Percentiles rank a stretch among this genome's conserved stretches.
Conservation (phyloP, 192 early-diverging fungal genomes). For the Helicostylum pulchrum region DNA sequence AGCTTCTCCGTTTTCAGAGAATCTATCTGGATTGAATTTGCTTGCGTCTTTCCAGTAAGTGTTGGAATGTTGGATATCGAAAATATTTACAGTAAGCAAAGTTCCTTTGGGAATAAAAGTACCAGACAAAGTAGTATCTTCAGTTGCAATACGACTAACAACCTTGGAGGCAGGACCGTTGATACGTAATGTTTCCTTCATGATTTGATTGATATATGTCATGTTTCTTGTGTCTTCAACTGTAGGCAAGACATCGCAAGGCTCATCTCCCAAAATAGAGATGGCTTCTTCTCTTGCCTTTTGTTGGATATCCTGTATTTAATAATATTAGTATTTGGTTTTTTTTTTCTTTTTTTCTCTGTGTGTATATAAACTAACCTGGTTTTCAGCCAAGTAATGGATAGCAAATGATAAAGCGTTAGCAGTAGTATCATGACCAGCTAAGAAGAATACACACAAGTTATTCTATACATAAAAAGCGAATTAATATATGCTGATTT, state of each 20-base stretch:
- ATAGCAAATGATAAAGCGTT: slow-evolving; percentile 48
- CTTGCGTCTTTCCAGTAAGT: slow-evolving; percentile 40
- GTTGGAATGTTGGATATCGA: slow-evolving; percentile 6
- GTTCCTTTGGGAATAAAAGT: slow-evolving; percentile 25
- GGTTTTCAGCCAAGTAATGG: slow-evolving; percentile 46
- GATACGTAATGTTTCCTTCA: slow-evolving; percentile 41
- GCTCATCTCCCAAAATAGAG: slow-evolving; percentile 49
- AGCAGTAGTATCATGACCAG: slow-evolving; percentile 60
- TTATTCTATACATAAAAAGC: slow-evolving; percentile 29
- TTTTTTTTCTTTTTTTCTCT: not conserved
- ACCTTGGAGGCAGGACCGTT: slow-evolving; percentile 8
- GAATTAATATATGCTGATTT: not conserved
- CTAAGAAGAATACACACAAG: slow-evolving; percentile 53
- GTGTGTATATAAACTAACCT: not conserved
- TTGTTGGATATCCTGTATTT: slow-evolving; percentile 43
- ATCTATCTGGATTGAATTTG: slow-evolving; percentile 50
- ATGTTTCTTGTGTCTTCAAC: slow-evolving; percentile 51
- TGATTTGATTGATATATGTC: slow-evolving; percentile 48
- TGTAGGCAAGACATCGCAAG: slow-evolving; percentile 47
- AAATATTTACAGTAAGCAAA: slow-evolving; percentile 17
- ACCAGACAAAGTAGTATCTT: slow-evolving; percentile 20
- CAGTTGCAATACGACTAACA: slow-evolving; percentile 13
- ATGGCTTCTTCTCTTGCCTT: slow-evolving; percentile 55
- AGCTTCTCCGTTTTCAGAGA: slow-evolving; percentile 21
- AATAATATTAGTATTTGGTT: not conserved